Base-by-base conservation (phyloP, 805 yeast species). In the Myxozyma nipponensis region DNA sequence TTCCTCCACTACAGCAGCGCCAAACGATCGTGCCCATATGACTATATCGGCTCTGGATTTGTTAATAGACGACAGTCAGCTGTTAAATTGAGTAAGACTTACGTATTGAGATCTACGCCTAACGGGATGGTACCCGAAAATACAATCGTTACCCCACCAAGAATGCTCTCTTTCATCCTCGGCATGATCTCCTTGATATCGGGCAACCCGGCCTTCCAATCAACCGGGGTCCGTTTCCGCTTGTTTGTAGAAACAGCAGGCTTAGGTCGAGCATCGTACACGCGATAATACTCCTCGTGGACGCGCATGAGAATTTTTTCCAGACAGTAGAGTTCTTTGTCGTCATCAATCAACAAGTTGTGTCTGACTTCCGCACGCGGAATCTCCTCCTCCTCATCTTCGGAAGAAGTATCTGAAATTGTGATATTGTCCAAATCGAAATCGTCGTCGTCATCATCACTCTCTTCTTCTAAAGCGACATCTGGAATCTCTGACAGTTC, bases 71-170 rank as follows among this genome's bases (percentile, higher is more conserved):
- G 32, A 7, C 13, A 28, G 10, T 7, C 13, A 28, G 7, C 32
- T 7, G 10, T 22, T n/a, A n/a, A n/a, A n/a, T n/a, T 6, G 7
- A 30, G 24, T 28, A 6, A 17, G n/a, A 26, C 53, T 28, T 25
- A 47, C 53, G 75, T 70, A 46, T 84, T 82, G 17, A 86, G 69
- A 47, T 80, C 77, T 10, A 82, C 74, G 1, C 93, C 93, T n/a
- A 87, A 64, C 1, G 97, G 97, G 21, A 93, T 76, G n/a, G 91
- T 75, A 0, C 98, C 97, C 3, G 95, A 84, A 59, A 93, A 84
- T 18, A 91, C 75, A 48, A 93, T 78, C 2, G 79, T 78, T 41
- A 82, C 77, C 4, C 83, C 90, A 22, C 75, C 67, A 52, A 91
- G 79, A 1, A 89, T 89, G 50, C 74, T 62, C 6, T 69, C 65